Percentiles rank a stretch among this genome's conserved stretches.
phyloP scores from a whole-genome alignment of 352 stramenopile species.

The Pythium grandisporangium region DNA sequence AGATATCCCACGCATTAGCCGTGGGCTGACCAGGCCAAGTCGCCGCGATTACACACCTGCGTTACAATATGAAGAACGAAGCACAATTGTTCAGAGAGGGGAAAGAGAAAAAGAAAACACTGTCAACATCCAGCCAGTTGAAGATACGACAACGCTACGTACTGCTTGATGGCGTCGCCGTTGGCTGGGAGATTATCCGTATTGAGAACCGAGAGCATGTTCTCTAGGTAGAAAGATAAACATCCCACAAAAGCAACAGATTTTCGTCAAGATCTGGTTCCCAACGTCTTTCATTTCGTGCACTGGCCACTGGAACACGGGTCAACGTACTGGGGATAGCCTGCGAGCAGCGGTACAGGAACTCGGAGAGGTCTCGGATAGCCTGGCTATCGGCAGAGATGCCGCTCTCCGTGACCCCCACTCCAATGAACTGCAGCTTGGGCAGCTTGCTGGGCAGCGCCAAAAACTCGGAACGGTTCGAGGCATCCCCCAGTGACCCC shows the following conservation, averaged over 20 bases:
- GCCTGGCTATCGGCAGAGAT: constrained; percentile 16
- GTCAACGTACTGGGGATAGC: constrained; percentile 25
- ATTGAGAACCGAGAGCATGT: constrained; percentile 60
- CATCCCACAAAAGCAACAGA: background rate
- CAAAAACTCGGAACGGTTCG: constrained; percentile 12
- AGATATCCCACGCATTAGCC: constrained; percentile 8
- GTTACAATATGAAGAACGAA: constrained; percentile 2
- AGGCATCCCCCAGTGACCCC: constrained; percentile 10
- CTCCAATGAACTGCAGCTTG: constrained; percentile 28
- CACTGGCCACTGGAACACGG: too few relatives aligned
- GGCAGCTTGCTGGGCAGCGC: constrained; percentile 16
- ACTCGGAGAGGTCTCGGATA: constrained; percentile 43
- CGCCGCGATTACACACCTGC: constrained; percentile 17
- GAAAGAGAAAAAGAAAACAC: background rate
- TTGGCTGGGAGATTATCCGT: constrained; percentile 77
- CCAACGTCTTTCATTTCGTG: too few relatives aligned
- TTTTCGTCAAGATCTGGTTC: too few relatives aligned
- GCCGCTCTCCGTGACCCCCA: constrained; percentile 61
- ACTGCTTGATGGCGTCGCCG: constrained; percentile 40
- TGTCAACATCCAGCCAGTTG: too few relatives aligned
- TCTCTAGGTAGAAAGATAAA: constrained; percentile 13
- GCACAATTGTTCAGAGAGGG: background rate
- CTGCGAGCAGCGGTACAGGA: constrained; percentile 31
- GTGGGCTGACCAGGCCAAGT: constrained; percentile 16
- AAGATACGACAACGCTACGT: too few relatives aligned